phyloP scores from a whole-genome alignment of 2,329 filamentous ascomycete species.

The Colletotrichum aenigma region DNA sequence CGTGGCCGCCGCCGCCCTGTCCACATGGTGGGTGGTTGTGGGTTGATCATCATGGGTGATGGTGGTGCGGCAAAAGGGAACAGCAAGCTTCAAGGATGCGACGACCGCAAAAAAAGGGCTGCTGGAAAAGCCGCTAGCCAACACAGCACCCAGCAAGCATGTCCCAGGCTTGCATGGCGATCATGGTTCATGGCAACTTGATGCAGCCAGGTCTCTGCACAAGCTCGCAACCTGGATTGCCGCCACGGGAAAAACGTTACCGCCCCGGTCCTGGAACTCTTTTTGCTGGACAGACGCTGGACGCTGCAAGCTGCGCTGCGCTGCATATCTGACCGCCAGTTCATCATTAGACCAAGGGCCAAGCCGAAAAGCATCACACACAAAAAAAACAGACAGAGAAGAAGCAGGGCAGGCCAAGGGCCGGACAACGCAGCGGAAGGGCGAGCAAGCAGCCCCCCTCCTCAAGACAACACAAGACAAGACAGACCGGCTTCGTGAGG shows the following conservation, averaged over 20 bases:
- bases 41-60: neutral
- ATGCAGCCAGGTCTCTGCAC: slow-evolving; percentile 28
- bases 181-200: slow-evolving; percentile 45
- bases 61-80: slow-evolving; percentile 2
- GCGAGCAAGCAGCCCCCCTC: neutral
- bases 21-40: neutral
- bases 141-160: slow-evolving; percentile 18
- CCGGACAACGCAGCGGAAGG: neutral
- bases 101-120: neutral
- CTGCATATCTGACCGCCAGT: slow-evolving; percentile 54
- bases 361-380: neutral
- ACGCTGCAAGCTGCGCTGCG: slow-evolving; percentile 24
- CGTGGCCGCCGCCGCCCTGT: neutral
- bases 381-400: neutral
- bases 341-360: slow-evolving; percentile 35
- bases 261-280: slow-evolving; percentile 27
- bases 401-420: neutral
- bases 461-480: neutral
- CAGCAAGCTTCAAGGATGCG: neutral
- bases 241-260: slow-evolving; percentile 27
- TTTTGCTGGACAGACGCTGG: slow-evolving; percentile 19
- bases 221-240: slow-evolving; percentile 23
- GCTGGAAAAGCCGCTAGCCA: slow-evolving; percentile 15
- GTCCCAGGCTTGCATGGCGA: slow-evolving; percentile 28
- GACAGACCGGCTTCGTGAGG: neutral